Percentiles rank a stretch among this genome's conserved stretches.
Conservation (phyloP, 345 rosid genomes). For the Salix viminalis region DNA sequence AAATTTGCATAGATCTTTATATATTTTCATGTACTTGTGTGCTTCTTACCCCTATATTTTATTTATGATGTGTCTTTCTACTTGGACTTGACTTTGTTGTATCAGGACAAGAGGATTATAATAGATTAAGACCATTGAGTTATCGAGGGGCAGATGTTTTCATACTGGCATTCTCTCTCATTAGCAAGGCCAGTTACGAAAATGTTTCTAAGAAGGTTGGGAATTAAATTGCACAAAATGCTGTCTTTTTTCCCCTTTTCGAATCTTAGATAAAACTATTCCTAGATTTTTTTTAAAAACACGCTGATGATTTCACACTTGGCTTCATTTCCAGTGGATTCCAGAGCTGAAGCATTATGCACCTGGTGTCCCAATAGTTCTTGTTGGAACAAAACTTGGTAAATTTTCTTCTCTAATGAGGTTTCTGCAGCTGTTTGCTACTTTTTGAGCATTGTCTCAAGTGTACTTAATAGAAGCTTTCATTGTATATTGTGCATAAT, state of each 20-base stretch:
- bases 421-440: neutral
- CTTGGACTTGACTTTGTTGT: neutral
- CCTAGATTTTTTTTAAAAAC: neutral
- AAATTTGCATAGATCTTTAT: neutral
- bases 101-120: constrained; percentile 35
- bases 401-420: neutral
- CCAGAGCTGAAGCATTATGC: constrained; percentile 37
- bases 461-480: neutral
- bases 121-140: constrained; percentile 34
- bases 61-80: neutral
- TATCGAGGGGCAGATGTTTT: constrained; percentile 37
- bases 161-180: constrained; percentile 33
- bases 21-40: no score
- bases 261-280: neutral
- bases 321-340: constrained; percentile 28
- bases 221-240: neutral
- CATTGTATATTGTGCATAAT: neutral
- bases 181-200: constrained; percentile 36
- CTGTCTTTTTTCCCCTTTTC: neutral
- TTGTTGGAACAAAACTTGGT: constrained; percentile 34
- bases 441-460: neutral
- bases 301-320: neutral
- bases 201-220: constrained; percentile 31
- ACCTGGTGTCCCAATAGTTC: constrained; percentile 34
- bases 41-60: neutral